Base-by-base conservation (phyloP, 2,329 filamentous ascomycete genomes). In the Elsinoe australis region DNA sequence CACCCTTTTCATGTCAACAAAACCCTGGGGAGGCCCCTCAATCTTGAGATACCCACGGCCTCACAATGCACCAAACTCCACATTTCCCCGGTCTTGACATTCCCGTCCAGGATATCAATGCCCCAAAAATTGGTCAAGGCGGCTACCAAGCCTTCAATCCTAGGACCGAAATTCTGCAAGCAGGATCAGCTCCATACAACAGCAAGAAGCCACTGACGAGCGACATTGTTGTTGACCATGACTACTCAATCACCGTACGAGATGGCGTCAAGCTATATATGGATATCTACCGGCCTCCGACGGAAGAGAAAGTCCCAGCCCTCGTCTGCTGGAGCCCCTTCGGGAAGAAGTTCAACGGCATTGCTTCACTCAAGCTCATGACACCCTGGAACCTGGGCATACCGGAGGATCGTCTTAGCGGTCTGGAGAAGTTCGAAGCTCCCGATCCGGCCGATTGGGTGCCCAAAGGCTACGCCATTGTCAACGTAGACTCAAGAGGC, bases 261-360 rank as follows among this genome's bases (percentile, higher is more conserved):
- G 68, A 72, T 50, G 68, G 70, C 6, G 56, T 52, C 3, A 58
- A 56, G 0, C 58, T 72, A 1, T 71, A 70, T 50, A 60, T 59
- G n/a, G 70, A 73, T 39, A 61, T 73, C 29, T 72, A 69, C 51
- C 62, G 70, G 4, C 68, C 69, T 0, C 8, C 21, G 15, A 24
- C 48, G 53, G 12, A 42, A n/a, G 56, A 57, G 42, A 66, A 62
- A 34, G 55, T 71, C 1, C 70, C 71, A 1, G 70, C 68, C 1
- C 57, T 73, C 18, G 53, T 74, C 1, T 61, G 60, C 41, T 74
- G 68, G 68, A 65, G 62, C 5, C 65, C 63, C 10, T 73, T 68
- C 50, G 71, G 71, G 15, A 73, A 74, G 53, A 66, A 68, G 49
- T 69, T 65, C 47, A 53, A 24, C 17, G 44, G 44, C 24, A 51